Evolutionary conservation across 345 rosid genomes (phyloP).

Genomic region (Ceriops tagal): DNA sequence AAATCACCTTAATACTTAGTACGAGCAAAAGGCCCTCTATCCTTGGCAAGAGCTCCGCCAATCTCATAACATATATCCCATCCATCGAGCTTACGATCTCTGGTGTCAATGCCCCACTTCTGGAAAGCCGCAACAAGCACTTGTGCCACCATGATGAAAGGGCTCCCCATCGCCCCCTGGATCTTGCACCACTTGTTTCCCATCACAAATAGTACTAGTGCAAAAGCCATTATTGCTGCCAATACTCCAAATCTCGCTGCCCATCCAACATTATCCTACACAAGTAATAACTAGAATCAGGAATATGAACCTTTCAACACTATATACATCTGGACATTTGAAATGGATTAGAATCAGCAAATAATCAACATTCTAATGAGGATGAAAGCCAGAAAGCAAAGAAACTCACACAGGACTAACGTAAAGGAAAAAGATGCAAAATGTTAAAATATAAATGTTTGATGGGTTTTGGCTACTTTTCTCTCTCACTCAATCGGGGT

Average conservation of each 20-base stretch:
- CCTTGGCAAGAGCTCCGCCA: neutral
- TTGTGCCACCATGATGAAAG: slow-evolving; percentile 54
- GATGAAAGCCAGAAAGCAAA: no score
- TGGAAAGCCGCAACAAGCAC: slow-evolving; percentile 60
- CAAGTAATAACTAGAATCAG: neutral
- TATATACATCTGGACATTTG: no score
- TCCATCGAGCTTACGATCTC: slow-evolving; percentile 27
- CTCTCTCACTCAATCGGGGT: no score
- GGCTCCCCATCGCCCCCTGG: slow-evolving; percentile 62
- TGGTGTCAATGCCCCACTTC: slow-evolving; percentile 48
- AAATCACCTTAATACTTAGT: slow-evolving; percentile 63
- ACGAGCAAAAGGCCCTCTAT: slow-evolving; percentile 19
- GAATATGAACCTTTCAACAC: neutral
- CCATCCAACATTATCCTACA: slow-evolving; percentile 81
- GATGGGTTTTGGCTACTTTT: no score
- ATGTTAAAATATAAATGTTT: no score
- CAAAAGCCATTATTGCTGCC: slow-evolving; percentile 45
- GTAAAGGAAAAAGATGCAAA: no score
- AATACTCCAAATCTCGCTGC: slow-evolving; percentile 53
- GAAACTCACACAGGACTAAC: no score
- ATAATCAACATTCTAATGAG: no score
- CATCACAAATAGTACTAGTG: slow-evolving; percentile 42
- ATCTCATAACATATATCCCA: slow-evolving; percentile 31
- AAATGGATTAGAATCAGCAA: no score
- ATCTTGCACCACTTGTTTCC: slow-evolving; percentile 59